Conservation (phyloP, 2,329 filamentous ascomycete species). For the Neonectria ditissima region DNA sequence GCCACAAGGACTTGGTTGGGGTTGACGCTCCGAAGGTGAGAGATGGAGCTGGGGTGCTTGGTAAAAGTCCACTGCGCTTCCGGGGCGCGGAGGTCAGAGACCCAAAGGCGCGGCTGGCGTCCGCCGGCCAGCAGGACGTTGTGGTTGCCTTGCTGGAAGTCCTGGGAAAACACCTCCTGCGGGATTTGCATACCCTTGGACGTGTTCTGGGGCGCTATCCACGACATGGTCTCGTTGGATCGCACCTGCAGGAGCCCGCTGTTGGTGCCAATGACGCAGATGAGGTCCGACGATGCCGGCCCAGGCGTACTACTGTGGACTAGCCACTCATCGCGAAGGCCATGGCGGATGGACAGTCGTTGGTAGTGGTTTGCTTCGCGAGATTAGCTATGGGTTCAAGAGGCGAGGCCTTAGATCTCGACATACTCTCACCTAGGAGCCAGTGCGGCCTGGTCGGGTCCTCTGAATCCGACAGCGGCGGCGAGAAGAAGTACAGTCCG, state of each 20-base stretch:
- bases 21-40: slow-evolving; percentile 63
- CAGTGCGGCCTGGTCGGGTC: slow-evolving; percentile 49
- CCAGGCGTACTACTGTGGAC: slow-evolving; percentile 58
- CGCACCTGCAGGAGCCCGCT: slow-evolving; percentile 58
- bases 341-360: slow-evolving; percentile 46
- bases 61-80: slow-evolving; percentile 49
- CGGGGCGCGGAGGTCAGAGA: slow-evolving; percentile 58
- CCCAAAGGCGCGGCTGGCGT: slow-evolving; percentile 59
- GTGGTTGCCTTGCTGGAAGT: slow-evolving; percentile 58
- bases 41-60: slow-evolving; percentile 55
- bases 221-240: slow-evolving; percentile 47
- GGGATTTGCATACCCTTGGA: slow-evolving; percentile 37
- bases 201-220: slow-evolving; percentile 47
- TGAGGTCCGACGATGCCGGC: slow-evolving; percentile 52
- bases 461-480: slow-evolving; percentile 44
- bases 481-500: slow-evolving; percentile 55
- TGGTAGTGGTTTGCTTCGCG: slow-evolving; percentile 49
- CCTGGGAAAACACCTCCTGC: slow-evolving; percentile 60
- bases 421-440: slow-evolving; percentile 53
- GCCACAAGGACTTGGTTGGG: slow-evolving; percentile 64
- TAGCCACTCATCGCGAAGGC: slow-evolving; percentile 44
- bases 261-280: slow-evolving; percentile 63
- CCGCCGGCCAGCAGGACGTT: slow-evolving; percentile 64
- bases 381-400: background rate
- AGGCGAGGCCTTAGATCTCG: too few species aligned